These are phyloP conservation scores for Papiliotrema flavescens DNA, from an alignment of 1,284 basidiomycete genomes.

Conservation along the genomic window DNA sequence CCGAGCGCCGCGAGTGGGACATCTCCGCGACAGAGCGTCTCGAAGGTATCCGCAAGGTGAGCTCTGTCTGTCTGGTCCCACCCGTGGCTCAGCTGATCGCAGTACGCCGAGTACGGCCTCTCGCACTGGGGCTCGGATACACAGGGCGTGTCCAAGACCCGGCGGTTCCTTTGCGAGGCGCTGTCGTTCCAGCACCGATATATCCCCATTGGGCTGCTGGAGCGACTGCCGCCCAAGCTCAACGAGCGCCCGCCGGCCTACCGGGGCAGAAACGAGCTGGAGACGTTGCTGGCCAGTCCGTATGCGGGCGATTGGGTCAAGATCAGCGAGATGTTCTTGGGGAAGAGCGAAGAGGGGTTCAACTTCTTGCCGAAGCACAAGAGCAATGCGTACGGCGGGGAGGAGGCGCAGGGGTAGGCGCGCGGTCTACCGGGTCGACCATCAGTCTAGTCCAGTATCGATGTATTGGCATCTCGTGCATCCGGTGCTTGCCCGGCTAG, in stretches of 20 bases:
- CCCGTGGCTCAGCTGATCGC: background rate
- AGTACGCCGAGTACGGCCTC: slow-evolving; percentile 79
- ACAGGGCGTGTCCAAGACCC: slow-evolving; percentile 80
- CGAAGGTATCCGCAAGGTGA: slow-evolving; percentile 74
- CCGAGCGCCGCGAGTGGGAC: slow-evolving; percentile 89
- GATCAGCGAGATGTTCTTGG: slow-evolving; percentile 91
- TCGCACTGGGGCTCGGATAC: slow-evolving; percentile 80
- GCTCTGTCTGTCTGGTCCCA: slow-evolving; percentile 15
- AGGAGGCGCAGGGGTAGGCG: slow-evolving; percentile 54
- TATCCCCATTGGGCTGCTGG: slow-evolving; percentile 88
- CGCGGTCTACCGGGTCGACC: no score
- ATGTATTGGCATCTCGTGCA: no score
- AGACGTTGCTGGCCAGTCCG: slow-evolving; percentile 77
- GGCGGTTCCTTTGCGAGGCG: slow-evolving; percentile 91
- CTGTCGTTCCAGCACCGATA: slow-evolving; percentile 95
- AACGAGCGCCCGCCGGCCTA: slow-evolving; percentile 89
- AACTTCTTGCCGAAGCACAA: slow-evolving; percentile 71
- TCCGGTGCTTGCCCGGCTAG: no score
- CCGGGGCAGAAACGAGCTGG: slow-evolving; percentile 79
- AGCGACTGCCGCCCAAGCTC: slow-evolving; percentile 71
- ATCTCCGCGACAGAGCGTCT: slow-evolving; percentile 87
- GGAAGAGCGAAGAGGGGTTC: slow-evolving; percentile 64
- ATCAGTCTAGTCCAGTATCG: no score
- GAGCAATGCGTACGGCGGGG: slow-evolving; percentile 60
- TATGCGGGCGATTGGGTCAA: slow-evolving; percentile 90